Conservation (phyloP, 2,329 filamentous ascomycete species). For the Taxawa tesnikishii region DNA sequence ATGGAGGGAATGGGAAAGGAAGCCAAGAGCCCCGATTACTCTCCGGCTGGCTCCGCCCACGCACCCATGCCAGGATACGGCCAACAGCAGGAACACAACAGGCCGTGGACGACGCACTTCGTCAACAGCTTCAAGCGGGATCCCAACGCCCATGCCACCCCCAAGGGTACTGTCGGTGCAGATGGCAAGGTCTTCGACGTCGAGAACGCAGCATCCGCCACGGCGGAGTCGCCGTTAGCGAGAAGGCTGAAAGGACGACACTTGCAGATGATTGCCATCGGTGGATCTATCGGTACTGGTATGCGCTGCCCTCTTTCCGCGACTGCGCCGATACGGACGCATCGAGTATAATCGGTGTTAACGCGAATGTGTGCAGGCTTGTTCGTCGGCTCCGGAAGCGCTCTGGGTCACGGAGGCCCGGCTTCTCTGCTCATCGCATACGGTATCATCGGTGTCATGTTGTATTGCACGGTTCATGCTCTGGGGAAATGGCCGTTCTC, state of each 20-base stretch:
- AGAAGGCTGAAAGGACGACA: slow-evolving; percentile 69
- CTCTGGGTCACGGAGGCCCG: slow-evolving; percentile 61
- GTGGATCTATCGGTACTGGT: slow-evolving; percentile 68
- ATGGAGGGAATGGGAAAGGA: background rate
- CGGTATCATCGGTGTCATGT: slow-evolving; percentile 65
- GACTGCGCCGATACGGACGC: background rate
- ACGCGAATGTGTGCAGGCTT: slow-evolving; percentile 76
- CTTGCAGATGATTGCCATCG: slow-evolving; percentile 95
- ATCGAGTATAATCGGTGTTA: background rate
- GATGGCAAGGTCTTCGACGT: slow-evolving; percentile 49
- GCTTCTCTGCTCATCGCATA: slow-evolving; percentile 67
- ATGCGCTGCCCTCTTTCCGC: no score
- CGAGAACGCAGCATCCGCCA: slow-evolving; percentile 47
- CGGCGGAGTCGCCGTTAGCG: slow-evolving; percentile 62
- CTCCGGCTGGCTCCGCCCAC: background rate
- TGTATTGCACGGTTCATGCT: slow-evolving; percentile 85
- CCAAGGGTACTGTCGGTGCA: slow-evolving; percentile 31
- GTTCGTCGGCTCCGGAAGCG: slow-evolving; percentile 49
- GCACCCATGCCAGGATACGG: slow-evolving; percentile 17
- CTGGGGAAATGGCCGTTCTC: slow-evolving; percentile 83
- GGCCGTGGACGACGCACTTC: slow-evolving; percentile 22
- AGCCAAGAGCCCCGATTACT: background rate
- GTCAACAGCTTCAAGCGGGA: slow-evolving; percentile 54
- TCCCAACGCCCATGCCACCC: slow-evolving; percentile 40
- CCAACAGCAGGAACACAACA: slow-evolving; percentile 9